phyloP scores from a whole-genome alignment of 2,329 filamentous ascomycete genomes.

The Hypoxylon sp. region DNA sequence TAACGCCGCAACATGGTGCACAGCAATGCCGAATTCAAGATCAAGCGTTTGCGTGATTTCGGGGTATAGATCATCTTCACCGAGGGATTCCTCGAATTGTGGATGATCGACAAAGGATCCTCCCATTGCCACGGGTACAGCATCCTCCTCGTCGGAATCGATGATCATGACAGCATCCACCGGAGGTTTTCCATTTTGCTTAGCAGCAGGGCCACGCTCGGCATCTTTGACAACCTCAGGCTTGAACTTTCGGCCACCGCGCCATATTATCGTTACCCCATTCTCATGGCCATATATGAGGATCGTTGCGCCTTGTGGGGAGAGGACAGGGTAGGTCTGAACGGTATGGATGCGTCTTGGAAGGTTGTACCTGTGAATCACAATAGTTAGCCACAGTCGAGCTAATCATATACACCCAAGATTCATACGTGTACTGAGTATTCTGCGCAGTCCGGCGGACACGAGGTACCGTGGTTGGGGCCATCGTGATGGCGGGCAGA shows the following conservation, averaged over 20 bases:
- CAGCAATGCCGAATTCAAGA: slow-evolving; percentile 70
- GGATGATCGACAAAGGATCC: slow-evolving; percentile 66
- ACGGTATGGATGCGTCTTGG: slow-evolving; percentile 71
- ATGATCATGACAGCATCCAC: slow-evolving; percentile 73
- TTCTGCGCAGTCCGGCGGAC: slow-evolving; percentile 58
- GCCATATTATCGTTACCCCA: slow-evolving; percentile 74
- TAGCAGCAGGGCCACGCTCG: slow-evolving; percentile 56
- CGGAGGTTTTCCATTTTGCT: slow-evolving; percentile 65
- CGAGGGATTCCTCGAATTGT: slow-evolving; percentile 69
- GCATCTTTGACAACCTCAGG: slow-evolving; percentile 55
- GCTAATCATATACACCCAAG: too few relatives aligned
- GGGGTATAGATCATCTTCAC: slow-evolving; percentile 66
- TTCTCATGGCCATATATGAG: slow-evolving; percentile 75
- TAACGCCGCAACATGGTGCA: slow-evolving; percentile 69
- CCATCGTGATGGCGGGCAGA: slow-evolving; percentile 45
- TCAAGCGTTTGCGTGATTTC: slow-evolving; percentile 73
- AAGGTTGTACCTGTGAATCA: slow-evolving; percentile 68
- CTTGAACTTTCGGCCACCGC: slow-evolving; percentile 74
- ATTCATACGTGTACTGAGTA: slow-evolving; percentile 56
- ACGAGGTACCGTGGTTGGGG: slow-evolving; percentile 51
- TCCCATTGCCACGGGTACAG: slow-evolving; percentile 50
- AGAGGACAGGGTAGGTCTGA: slow-evolving; percentile 73
- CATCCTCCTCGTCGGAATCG: slow-evolving; percentile 73
- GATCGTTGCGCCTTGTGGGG: slow-evolving; percentile 74
- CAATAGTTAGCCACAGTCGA: slow-evolving; percentile 31